These are phyloP conservation scores for Physcomitrellopsis africana DNA, from an alignment of 225 moss, liverwort and hornwort species.

Conservation along the genomic window DNA sequence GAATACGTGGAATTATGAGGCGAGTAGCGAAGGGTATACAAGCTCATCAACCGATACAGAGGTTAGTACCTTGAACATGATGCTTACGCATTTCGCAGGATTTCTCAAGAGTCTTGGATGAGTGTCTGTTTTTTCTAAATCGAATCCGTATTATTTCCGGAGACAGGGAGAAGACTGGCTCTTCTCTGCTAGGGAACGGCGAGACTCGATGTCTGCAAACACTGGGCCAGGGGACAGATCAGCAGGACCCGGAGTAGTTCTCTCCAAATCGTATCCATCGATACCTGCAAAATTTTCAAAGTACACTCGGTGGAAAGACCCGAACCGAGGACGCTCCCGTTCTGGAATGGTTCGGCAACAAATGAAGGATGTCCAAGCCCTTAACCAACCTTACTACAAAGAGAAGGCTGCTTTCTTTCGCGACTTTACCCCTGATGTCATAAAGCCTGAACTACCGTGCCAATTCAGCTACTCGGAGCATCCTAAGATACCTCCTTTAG, in stretches of 20 bases:
- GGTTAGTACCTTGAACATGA: slow-evolving; percentile 25
- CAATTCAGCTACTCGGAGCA: slow-evolving; percentile 89
- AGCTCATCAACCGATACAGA: slow-evolving; percentile 28
- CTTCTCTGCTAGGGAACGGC: slow-evolving; percentile 22
- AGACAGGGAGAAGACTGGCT: slow-evolving; percentile 32
- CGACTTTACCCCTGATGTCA: slow-evolving; percentile 37
- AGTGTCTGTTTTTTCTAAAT: background rate
- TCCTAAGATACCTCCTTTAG: slow-evolving; percentile 68
- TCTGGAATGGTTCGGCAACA: slow-evolving; percentile 31
- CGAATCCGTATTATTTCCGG: background rate
- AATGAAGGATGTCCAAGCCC: slow-evolving; percentile 20
- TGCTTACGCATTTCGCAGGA: slow-evolving; percentile 1
- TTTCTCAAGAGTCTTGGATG: background rate
- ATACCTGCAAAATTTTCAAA: slow-evolving; percentile 89
- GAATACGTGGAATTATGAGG: slow-evolving; percentile 15
- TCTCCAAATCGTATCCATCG: slow-evolving; percentile 48
- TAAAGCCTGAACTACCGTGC: slow-evolving; percentile 68
- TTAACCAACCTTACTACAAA: slow-evolving; percentile 32
- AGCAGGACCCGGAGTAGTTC: slow-evolving; percentile 37
- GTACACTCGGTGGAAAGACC: slow-evolving; percentile 64
- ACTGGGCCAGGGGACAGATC: slow-evolving; percentile 28
- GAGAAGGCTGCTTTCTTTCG: slow-evolving; percentile 33
- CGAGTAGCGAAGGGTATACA: slow-evolving; percentile 3
- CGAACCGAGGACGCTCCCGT: slow-evolving; percentile 22
- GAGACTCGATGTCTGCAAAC: slow-evolving; percentile 19